Evolutionary conservation across 2,329 filamentous ascomycete species (phyloP).

Genomic region (Cucurbitaria berberidis): DNA sequence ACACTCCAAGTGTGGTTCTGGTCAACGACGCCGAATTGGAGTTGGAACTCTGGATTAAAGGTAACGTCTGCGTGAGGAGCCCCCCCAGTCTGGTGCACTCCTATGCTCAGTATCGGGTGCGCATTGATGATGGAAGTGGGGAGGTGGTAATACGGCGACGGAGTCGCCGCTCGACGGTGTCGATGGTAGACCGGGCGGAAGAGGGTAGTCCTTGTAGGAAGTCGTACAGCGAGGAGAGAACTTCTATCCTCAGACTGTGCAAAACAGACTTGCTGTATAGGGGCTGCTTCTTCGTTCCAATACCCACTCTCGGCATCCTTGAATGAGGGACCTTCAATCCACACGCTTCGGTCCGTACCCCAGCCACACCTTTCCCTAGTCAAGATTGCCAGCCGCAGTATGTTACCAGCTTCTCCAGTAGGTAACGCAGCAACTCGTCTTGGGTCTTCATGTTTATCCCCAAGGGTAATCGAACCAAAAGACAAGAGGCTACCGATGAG

Average conservation of each 20-base stretch:
- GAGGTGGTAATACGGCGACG: constrained; percentile 28
- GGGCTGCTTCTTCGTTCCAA: constrained; percentile 62
- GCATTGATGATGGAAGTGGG: constrained; percentile 61
- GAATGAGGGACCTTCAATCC: constrained; percentile 57
- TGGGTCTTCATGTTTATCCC: constrained; percentile 39
- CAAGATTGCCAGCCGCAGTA: constrained; percentile 62
- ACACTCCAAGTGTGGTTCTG: constrained; percentile 70
- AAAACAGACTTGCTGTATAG: constrained; percentile 63
- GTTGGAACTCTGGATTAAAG: constrained; percentile 67
- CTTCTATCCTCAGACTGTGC: constrained; percentile 51
- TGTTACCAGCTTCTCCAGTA: constrained; percentile 63
- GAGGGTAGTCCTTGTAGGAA: constrained; percentile 53
- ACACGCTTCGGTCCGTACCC: constrained; percentile 54
- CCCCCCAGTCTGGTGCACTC: constrained; percentile 60
- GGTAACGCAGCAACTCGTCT: constrained; percentile 42
- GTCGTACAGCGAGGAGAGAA: constrained; percentile 59
- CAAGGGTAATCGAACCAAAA: constrained; percentile 62
- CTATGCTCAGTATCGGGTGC: constrained; percentile 63
- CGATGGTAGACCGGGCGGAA: constrained; percentile 49
- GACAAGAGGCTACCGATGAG: constrained; percentile 57
- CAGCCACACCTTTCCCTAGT: constrained; percentile 63
- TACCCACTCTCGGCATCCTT: constrained; percentile 54
- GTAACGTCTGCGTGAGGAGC: constrained; percentile 66
- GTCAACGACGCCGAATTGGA: constrained; percentile 71
- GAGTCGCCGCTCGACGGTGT: constrained; percentile 13